Evolutionary conservation across 1,284 basidiomycete genomes (phyloP), one percentile per base, ranked within the genome.

Genomic region (Ceratobasidium sp.): DNA sequence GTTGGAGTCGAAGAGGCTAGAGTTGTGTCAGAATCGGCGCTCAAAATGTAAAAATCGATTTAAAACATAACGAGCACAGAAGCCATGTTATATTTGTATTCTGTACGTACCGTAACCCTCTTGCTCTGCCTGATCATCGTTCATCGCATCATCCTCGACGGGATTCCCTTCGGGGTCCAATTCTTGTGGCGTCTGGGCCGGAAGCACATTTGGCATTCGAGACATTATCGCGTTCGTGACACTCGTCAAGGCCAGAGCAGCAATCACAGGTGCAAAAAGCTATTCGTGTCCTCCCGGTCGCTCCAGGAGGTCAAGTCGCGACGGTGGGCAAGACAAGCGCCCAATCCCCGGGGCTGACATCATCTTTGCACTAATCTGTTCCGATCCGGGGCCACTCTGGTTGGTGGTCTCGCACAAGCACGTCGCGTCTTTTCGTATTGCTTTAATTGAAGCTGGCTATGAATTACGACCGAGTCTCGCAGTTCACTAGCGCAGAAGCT

Each of bases 1-100:
- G 72, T 73, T 27, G 71, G 73, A 13, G 73, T 74, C 31, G 73
- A 73, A 15, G 73, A 73, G 29, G 72, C 73, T 72, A 49, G 40
- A 45, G 31, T 35, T 40, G 45, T 15, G 57, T 62, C 68, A 71
- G 52, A 31, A 32, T 29, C 43, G 35, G 29, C 15, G 32, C 20
- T 34, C 27, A 35, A 34, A 17, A 25, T 25, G 35, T 45, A 45
- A 27, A 49, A 43, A 2, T 35, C 20, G 22, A 47, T 27, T 27
- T 13, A 6, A 45, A 47, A 32, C 29, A 60, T 15, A 17, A 34
- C 13, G 29, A 55, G 53, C 15, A 31, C 17, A 35, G 50, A 68
- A 25, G 42, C n/a, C n/a, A n/a, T n/a, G n/a, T n/a, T n/a, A n/a
- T n/a, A n/a, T n/a, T n/a, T 38, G 27, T 13, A 20, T 42, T 2